Percentiles rank a stretch among this genome's conserved stretches.
These are phyloP conservation scores for Debaryomyces singareniensis DNA, from an alignment of 1,139 yeast species.

Conservation along the genomic window DNA sequence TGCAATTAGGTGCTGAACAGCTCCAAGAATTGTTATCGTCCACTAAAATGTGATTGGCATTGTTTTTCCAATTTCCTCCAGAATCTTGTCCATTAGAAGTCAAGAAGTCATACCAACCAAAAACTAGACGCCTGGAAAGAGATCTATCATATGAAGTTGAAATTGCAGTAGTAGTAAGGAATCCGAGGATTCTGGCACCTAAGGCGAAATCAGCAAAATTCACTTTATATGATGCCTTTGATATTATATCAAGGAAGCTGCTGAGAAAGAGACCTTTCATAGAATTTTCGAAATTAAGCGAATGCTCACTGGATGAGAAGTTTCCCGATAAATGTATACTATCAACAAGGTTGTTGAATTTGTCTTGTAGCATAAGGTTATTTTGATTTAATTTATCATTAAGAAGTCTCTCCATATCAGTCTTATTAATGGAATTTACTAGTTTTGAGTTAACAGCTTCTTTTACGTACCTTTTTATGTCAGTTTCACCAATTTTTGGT, in stretches of 20 bases:
- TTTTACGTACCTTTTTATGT: constrained; percentile 14
- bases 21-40: constrained; percentile 33
- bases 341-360: constrained; percentile 25
- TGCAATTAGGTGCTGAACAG: constrained; percentile 22
- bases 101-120: constrained; percentile 39
- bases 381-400: constrained; percentile 17
- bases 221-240: constrained; percentile 30
- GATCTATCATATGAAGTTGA: constrained; percentile 7
- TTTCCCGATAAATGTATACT: constrained; percentile 9
- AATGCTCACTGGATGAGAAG: constrained; percentile 1
- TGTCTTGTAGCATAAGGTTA: constrained; percentile 18
- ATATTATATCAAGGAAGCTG: constrained; percentile 26
- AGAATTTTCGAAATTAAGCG: constrained; percentile 7
- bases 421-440: constrained; percentile 13
- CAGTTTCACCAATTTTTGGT: constrained; percentile 13
- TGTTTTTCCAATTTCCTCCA: constrained; percentile 22
- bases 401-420: constrained; percentile 16
- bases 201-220: constrained; percentile 38
- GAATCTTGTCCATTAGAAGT: constrained; percentile 16
- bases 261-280: constrained; percentile 15
- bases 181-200: constrained; percentile 38
- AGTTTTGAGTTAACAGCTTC: constrained; percentile 5
- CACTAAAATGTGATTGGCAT: constrained; percentile 34
- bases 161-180: constrained; percentile 21
- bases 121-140: constrained; percentile 20